Base-by-base conservation (phyloP, 257 asterid genomes). In the Sherardia arvensis region DNA sequence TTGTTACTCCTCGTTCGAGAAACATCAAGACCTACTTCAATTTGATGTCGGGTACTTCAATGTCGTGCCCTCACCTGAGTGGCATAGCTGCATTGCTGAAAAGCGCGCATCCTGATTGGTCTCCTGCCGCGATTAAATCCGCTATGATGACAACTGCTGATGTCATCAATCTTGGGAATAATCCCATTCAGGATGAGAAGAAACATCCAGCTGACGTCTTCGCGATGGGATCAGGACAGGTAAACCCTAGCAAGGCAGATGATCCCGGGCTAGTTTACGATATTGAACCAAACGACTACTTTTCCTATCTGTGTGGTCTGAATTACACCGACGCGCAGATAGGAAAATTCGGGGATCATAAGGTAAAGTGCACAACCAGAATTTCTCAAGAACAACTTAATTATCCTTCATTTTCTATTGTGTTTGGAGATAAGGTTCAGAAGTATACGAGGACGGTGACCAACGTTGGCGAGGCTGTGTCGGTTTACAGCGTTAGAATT, bases 371-470 rank as follows among this genome's bases (percentile, higher is more conserved):
- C 56, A 17, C 25, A 11, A 4, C 56, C 9, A 40, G 38, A 32
- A 62, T 43, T 14, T 25, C 66, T 0, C 25, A 43, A 17, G 15
- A 25, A 5, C 66, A 62, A 25, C 20, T 62, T 8, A 62, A 62
- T 10, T 62, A 62, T 49, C 66, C 66, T 62, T 62, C 66, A 62
- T 62, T 62, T 15, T 23, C 66, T 1, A 25, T 62, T 29, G 0
- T 5, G 2, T 62, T 62, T 4, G 43, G 43, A 18, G 28, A 58
- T 2, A n/a, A 29, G 5, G 20, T 40, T 40, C 55, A 40, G 36
- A 62, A 29, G 55, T 62, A 62, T 17, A 62, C 66, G n/a, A 62
- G 66, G 26, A 62, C 43, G 2, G 66, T 62, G 4, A 62, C 66
- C 8, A 62, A 62, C 2, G 66, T 62, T 43, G 66, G 56, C n/a